Conservation (phyloP, 1,284 basidiomycete species). For the Mrakiaceae sp. region DNA sequence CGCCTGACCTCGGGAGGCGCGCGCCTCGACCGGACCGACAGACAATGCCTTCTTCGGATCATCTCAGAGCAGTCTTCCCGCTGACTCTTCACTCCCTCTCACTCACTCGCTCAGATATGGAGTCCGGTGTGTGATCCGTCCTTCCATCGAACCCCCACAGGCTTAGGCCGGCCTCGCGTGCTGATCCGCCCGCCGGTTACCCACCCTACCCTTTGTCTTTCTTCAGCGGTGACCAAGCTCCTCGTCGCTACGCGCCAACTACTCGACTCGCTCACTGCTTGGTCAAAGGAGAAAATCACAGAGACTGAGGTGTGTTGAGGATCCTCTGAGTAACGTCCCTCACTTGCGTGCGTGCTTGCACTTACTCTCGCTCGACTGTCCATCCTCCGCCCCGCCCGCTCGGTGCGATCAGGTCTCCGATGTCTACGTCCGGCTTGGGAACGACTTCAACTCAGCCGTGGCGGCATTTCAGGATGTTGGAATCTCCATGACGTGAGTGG, state of each 20-base stretch:
- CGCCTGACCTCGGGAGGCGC: too few relatives aligned
- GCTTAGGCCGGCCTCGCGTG: neutral
- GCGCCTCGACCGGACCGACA: neutral
- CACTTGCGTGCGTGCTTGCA: neutral
- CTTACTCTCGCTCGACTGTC: neutral
- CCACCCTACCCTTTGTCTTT: neutral
- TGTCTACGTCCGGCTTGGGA: slow-evolving; percentile 89
- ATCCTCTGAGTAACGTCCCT: neutral
- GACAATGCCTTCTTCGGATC: neutral
- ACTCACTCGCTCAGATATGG: slow-evolving; percentile 2
- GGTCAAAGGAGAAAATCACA: slow-evolving; percentile 63
- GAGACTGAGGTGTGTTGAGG: slow-evolving; percentile 44
- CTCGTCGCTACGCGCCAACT: slow-evolving; percentile 92
- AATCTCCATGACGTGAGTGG: slow-evolving; percentile 79
- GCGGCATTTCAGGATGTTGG: slow-evolving; percentile 73
- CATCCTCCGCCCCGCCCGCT: neutral
- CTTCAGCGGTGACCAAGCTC: slow-evolving; percentile 56
- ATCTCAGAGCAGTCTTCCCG: neutral
- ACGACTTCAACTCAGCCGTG: slow-evolving; percentile 92
- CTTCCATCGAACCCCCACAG: neutral
- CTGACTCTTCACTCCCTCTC: neutral
- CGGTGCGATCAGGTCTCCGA: slow-evolving; percentile 66
- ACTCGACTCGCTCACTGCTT: slow-evolving; percentile 78
- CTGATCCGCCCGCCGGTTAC: neutral
- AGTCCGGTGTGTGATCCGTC: slow-evolving; percentile 1